Evolutionary conservation across 306 rosid species (phyloP), one percentile per base, ranked within the genome.

Genomic region (Vicia faba): DNA sequence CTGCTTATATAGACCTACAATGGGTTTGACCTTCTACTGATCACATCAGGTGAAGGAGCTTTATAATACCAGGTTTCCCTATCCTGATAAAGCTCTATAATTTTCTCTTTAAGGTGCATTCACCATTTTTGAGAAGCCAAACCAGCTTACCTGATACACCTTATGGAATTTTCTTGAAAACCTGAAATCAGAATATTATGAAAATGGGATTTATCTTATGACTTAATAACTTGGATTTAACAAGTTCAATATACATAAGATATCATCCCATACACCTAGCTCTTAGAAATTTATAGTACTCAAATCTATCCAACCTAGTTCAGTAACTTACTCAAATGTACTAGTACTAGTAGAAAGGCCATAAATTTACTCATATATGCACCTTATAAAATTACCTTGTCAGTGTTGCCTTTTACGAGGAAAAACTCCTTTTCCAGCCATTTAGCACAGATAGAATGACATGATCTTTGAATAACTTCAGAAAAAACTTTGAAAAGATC

Each of bases 401-500:
- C 69, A 51, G 74, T 61, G 38, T 64, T 78, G 19, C 82, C 64
- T 67, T 83, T 78, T 77, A 73, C 72, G 66, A 88, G 77, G 60
- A 31, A 29, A 76, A 77, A 87, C 68, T 88, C 99, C 8, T 79
- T 81, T 80, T 88, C 88, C 84, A 90, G 82, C 99, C 99, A 93
- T 31, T 74, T 68, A 60, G 75, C 57, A 76, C 95, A 88, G 50
- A 83, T 78, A 72, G 95, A 85, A 31, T 54, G 72, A 79, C 82
- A 80, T 20, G 85, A 83, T 36, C 79, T 88, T 66, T 70, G 82
- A 66, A 90, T 77, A 40, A 86, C 79, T 59, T 77, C 81, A 69
- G 92, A 78, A 85, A 88, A 83, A 75, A 78, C 68, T 28, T 65
- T 66, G 69, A 80, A 77, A 61, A 84, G 73, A 78, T 79, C 82